Percentiles rank a stretch among this genome's conserved stretches.
Evolutionary conservation across 2,329 filamentous ascomycete species (phyloP).

Genomic region (Cryphonectria naterciae): DNA sequence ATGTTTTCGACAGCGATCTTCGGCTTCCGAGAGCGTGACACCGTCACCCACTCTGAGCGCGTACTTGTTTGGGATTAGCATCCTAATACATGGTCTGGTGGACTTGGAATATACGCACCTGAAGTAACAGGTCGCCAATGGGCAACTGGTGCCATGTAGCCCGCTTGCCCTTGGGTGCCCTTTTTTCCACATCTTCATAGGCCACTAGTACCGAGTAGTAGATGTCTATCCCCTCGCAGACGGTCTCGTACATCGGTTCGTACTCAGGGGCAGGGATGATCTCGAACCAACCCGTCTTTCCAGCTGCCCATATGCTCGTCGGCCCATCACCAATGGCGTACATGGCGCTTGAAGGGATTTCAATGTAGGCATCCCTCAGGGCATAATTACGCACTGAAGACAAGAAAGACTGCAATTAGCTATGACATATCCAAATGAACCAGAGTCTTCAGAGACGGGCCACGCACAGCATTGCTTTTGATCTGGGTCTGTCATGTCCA

Average conservation of each 20-base stretch:
- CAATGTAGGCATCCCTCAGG: slow-evolving; percentile 47
- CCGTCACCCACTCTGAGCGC: slow-evolving; percentile 57
- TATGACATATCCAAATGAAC: background rate
- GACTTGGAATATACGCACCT: slow-evolving; percentile 34
- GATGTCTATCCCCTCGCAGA: slow-evolving; percentile 65
- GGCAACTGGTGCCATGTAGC: slow-evolving; percentile 37
- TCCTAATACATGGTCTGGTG: slow-evolving; percentile 6
- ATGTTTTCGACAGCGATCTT: slow-evolving; percentile 51
- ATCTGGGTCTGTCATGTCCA: slow-evolving; percentile 47
- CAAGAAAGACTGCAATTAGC: slow-evolving; percentile 17
- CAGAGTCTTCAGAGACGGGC: background rate
- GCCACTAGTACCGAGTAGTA: slow-evolving; percentile 66
- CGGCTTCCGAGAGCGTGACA: slow-evolving; percentile 53
- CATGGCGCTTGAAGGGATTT: slow-evolving; percentile 53
- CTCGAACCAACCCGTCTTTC: slow-evolving; percentile 70
- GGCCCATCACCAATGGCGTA: slow-evolving; percentile 62
- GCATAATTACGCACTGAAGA: slow-evolving; percentile 41
- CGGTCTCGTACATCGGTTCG: slow-evolving; percentile 57
- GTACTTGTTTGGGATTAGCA: slow-evolving; percentile 44
- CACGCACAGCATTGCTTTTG: slow-evolving; percentile 44
- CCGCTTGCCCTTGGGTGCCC: slow-evolving; percentile 37
- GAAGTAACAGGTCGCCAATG: slow-evolving; percentile 42
- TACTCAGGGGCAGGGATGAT: slow-evolving; percentile 65
- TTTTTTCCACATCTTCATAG: slow-evolving; percentile 47
- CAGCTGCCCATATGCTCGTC: slow-evolving; percentile 67